Percentiles rank a stretch among this genome's conserved stretches.
Conservation (phyloP, 2,329 filamentous ascomycete species). For the Alternaria sp. region DNA sequence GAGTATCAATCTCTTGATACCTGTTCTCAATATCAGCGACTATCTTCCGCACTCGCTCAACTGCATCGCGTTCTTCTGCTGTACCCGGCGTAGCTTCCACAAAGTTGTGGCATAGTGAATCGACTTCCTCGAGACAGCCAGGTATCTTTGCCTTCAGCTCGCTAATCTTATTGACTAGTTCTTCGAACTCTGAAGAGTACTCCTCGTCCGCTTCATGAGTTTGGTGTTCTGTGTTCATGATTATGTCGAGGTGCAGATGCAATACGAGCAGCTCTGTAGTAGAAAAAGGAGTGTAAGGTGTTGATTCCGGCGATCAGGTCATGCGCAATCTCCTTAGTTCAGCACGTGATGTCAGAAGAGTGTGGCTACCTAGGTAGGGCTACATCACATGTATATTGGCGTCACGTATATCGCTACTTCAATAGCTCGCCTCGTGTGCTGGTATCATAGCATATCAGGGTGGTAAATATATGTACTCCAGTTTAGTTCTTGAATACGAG, state of each 20-base stretch:
- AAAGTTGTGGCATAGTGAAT: neutral
- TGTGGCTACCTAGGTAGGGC: neutral
- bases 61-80: neutral
- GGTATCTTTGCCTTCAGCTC: neutral
- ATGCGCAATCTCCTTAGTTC: neutral
- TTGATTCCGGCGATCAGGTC: neutral
- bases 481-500: too few relatives aligned
- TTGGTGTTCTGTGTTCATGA: neutral
- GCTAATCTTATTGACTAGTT: neutral
- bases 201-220: neutral
- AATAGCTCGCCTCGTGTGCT: too few relatives aligned
- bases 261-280: neutral
- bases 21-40: neutral
- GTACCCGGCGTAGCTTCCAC: neutral
- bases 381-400: neutral
- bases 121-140: neutral
- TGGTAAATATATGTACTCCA: too few relatives aligned
- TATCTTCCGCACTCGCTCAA: neutral
- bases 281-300: too few relatives aligned
- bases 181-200: neutral
- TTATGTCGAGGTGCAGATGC: neutral
- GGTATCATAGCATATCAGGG: too few relatives aligned
- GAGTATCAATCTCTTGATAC: slow-evolving; percentile 1
- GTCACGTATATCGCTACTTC: too few relatives aligned
- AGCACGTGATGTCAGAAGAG: neutral